Evolutionary conservation across 768 basidiomycete genomes (phyloP).

Genomic region (Boletus coccyginus): DNA sequence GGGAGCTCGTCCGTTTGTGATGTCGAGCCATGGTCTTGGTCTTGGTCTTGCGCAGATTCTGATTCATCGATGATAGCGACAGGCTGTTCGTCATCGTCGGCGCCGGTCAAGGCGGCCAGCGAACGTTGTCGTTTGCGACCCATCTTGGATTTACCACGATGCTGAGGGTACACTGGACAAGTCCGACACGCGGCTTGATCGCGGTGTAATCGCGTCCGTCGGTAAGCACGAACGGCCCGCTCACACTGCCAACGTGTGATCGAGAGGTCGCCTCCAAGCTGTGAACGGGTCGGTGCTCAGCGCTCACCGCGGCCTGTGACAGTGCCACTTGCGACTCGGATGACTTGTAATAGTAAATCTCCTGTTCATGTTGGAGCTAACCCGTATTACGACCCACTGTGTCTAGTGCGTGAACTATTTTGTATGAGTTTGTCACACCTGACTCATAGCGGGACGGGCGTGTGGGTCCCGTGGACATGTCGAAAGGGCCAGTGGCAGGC

Average conservation of each 20-base stretch:
- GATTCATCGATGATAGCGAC: conserved; percentile 8
- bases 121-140: conserved; percentile 49
- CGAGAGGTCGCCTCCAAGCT: neutral
- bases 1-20: conserved; percentile 7
- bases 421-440: neutral
- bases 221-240: no score
- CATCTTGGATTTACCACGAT: conserved; percentile 7
- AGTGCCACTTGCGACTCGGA: no score
- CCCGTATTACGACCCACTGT: neutral
- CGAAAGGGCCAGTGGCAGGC: neutral
- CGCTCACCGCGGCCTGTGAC: neutral
- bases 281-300: neutral
- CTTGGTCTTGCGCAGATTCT: conserved; percentile 6
- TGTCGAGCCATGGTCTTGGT: neutral
- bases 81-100: conserved; percentile 28
- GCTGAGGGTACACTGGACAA: conserved; percentile 8
- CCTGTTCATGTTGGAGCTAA: neutral
- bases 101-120: conserved; percentile 33
- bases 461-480: neutral
- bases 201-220: conserved; percentile 1
- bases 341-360: neutral
- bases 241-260: neutral
- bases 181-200: conserved; percentile 4
- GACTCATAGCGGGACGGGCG: neutral
- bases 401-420: neutral